A percentile compares a stretch with the other conserved stretches of the same genome.
phyloP scores from a whole-genome alignment of 2,329 filamentous ascomycete genomes.

The Ceratocystis variospora region DNA sequence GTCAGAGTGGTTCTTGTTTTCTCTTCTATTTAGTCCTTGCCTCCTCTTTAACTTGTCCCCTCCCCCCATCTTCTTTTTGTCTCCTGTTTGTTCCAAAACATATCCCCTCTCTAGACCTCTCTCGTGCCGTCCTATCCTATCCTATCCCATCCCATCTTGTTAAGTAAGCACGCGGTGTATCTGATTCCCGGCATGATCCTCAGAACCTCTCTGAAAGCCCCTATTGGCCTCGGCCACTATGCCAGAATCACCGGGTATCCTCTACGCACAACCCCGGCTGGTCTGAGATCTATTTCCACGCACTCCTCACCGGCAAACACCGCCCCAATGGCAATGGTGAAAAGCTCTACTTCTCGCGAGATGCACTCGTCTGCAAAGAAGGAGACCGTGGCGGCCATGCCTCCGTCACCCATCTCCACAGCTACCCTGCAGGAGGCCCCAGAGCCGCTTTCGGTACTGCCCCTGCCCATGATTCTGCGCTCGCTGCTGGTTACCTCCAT shows the following conservation, averaged over 20 bases:
- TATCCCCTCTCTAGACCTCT: too few relatives aligned
- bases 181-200: background rate
- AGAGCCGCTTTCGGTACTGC: conserved; percentile 49
- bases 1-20: too few relatives aligned
- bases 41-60: background rate
- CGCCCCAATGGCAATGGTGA: background rate
- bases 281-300: background rate
- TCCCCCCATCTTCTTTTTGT: background rate
- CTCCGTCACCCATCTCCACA: background rate
- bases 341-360: background rate
- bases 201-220: background rate
- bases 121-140: too few relatives aligned
- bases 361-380: conserved; percentile 16
- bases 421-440: conserved; percentile 19
- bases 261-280: background rate
- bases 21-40: background rate
- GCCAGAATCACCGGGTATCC: background rate
- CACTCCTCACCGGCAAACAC: background rate
- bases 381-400: conserved; percentile 13
- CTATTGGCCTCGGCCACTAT: conserved; percentile 10
- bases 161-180: background rate
- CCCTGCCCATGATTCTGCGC: conserved; percentile 51
- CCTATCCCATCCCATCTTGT: too few relatives aligned
- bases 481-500: conserved; percentile 56
- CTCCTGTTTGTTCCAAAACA: background rate